phyloP scores from a whole-genome alignment of 257 asterid species.

The Eucommia ulmoides region DNA sequence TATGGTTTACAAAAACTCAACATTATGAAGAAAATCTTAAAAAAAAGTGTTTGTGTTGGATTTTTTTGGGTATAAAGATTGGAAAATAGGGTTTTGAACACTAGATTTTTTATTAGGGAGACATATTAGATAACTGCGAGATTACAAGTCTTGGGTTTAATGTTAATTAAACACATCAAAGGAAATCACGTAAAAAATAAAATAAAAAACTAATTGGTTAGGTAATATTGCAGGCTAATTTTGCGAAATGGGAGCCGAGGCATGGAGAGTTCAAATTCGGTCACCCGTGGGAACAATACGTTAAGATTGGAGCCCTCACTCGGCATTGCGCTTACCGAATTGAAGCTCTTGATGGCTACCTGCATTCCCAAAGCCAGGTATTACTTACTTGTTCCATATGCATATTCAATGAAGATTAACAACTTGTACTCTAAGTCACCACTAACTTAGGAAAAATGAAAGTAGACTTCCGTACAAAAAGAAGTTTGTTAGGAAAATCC shows the following conservation, averaged over 20 bases:
- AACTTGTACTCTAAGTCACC: no score
- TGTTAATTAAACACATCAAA: no score
- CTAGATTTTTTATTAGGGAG: no score
- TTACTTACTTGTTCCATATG: neutral
- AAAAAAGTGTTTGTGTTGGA: neutral
- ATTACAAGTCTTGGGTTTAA: no score
- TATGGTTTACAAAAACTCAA: no score
- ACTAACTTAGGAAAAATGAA: neutral
- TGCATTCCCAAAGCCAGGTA: constrained; percentile 14
- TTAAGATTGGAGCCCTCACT: constrained; percentile 12
- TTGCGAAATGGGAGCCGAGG: constrained; percentile 83
- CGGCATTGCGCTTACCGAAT: constrained; percentile 20
- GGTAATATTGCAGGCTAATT: constrained; percentile 40
- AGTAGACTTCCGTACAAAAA: neutral
- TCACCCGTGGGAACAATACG: constrained; percentile 27
- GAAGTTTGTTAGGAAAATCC: neutral
- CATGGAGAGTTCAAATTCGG: constrained; percentile 34
- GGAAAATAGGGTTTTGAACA: neutral
- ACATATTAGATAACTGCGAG: no score
- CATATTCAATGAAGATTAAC: no score
- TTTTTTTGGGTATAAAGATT: neutral
- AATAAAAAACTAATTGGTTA: neutral
- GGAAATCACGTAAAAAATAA: no score
- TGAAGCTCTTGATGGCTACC: constrained; percentile 15
- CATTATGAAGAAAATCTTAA: no score